Evolutionary conservation across 2,329 filamentous ascomycete species (phyloP).

Genomic region (Alternaria tenuissima): DNA sequence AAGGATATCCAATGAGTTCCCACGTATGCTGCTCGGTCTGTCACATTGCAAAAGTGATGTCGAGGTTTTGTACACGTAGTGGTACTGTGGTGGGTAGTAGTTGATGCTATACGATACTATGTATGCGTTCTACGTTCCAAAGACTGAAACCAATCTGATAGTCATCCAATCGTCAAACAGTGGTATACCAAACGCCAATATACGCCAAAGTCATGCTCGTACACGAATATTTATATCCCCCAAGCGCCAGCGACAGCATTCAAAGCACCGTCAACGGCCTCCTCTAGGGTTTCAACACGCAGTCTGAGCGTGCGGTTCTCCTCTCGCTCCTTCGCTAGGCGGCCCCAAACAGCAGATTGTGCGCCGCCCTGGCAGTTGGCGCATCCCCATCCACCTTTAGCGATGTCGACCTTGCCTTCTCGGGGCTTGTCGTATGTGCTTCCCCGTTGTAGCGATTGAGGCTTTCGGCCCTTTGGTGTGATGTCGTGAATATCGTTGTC

Average conservation of each 20-base stretch:
- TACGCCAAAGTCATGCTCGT: conserved; percentile 12
- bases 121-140: background rate
- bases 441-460: conserved; percentile 39
- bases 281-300: conserved; percentile 62
- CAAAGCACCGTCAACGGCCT: conserved; percentile 64
- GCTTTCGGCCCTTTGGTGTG: conserved; percentile 41
- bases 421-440: conserved; percentile 53
- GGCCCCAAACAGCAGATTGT: conserved; percentile 60
- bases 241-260: conserved; percentile 57
- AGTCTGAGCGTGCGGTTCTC: conserved; percentile 64
- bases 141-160: conserved; percentile 6
- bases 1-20: background rate
- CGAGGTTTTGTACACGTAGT: background rate
- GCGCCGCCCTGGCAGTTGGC: conserved; percentile 48
- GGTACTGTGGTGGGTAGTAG: background rate
- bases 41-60: background rate
- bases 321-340: conserved; percentile 60
- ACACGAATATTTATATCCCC: conserved; percentile 25
- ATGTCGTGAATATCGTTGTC: conserved; percentile 43
- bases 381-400: conserved; percentile 42
- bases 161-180: conserved; percentile 3
- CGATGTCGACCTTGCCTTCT: conserved; percentile 46
- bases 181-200: conserved; percentile 13
- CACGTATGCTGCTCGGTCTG: background rate
- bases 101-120: conserved; percentile 4